phyloP scores from a whole-genome alignment of 1,284 basidiomycete genomes.

The Ceratobasidium sp. region DNA sequence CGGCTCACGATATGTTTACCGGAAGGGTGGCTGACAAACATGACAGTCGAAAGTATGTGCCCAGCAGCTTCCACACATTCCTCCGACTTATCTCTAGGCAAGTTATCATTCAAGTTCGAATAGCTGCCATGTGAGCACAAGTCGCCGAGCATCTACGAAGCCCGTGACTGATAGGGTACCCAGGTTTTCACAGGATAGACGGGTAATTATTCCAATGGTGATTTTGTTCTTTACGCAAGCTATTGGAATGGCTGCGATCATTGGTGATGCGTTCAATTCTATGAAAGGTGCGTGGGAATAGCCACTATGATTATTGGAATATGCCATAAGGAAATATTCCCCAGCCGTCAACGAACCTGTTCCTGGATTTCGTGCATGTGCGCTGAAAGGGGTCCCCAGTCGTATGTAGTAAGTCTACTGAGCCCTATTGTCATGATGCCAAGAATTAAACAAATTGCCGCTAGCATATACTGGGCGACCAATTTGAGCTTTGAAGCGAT shows the following conservation, averaged over 20 bases:
- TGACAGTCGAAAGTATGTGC: constrained; percentile 43
- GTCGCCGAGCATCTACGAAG: neutral
- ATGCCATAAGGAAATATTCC: neutral
- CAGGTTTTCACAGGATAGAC: constrained; percentile 44
- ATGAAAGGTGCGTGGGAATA: constrained; percentile 40
- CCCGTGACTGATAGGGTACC: constrained; percentile 1
- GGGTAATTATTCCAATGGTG: constrained; percentile 26
- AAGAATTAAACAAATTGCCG: neutral
- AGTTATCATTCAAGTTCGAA: constrained; percentile 45
- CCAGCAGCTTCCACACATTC: neutral
- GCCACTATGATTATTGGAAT: constrained; percentile 6
- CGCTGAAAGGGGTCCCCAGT: constrained; percentile 14
- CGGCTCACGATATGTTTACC: constrained; percentile 24
- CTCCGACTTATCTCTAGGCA: neutral
- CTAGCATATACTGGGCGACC: constrained; percentile 44
- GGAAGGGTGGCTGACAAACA: constrained; percentile 44
- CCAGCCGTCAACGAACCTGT: constrained; percentile 30
- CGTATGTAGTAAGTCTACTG: constrained; percentile 27
- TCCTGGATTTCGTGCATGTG: constrained; percentile 37
- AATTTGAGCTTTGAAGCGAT: constrained; percentile 31
- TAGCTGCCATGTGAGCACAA: constrained; percentile 41
- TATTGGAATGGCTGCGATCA: constrained; percentile 38
- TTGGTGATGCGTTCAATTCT: constrained; percentile 14
- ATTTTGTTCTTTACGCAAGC: constrained; percentile 38
- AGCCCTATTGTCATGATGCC: neutral